Percentiles rank a stretch among this genome's conserved stretches.
Evolutionary conservation across 805 yeast genomes (phyloP).

Genomic region (Wickerhamomyces ciferrii): DNA sequence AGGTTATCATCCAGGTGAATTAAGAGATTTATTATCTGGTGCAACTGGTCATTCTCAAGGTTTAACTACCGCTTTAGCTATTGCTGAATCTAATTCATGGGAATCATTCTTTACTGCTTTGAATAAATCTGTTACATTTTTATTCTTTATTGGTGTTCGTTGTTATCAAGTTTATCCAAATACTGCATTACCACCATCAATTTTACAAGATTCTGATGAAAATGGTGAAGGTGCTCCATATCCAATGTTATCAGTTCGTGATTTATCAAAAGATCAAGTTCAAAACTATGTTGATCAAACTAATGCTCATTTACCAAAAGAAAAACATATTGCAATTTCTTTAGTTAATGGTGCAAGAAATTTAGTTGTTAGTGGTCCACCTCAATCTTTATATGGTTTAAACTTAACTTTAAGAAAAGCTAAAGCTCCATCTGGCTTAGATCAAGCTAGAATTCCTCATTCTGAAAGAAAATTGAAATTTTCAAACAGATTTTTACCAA

Average conservation of each 20-base stretch:
- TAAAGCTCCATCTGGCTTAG: constrained; percentile 90
- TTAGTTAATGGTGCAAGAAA: constrained; percentile 94
- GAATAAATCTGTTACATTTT: constrained; percentile 72
- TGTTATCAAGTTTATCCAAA: constrained; percentile 87
- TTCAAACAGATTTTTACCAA: constrained; percentile 90
- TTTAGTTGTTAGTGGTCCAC: constrained; percentile 95
- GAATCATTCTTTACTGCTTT: constrained; percentile 69
- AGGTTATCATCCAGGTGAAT: constrained; percentile 86
- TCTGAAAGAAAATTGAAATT: constrained; percentile 92
- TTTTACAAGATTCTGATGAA: constrained; percentile 85
- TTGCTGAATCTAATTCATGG: constrained; percentile 83
- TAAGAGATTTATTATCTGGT: constrained; percentile 63
- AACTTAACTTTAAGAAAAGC: constrained; percentile 88
- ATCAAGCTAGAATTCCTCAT: constrained; percentile 91
- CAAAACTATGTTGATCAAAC: constrained; percentile 77
- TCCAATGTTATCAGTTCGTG: constrained; percentile 95
- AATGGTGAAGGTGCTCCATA: constrained; percentile 96
- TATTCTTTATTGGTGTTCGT: constrained; percentile 92
- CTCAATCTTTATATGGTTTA: constrained; percentile 94
- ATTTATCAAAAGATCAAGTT: constrained; percentile 75
- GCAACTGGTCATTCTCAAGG: constrained; percentile 91
- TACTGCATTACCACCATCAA: constrained; percentile 90
- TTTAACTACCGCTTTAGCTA: constrained; percentile 87
- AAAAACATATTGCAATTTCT: constrained; percentile 86
- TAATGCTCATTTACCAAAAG: constrained; percentile 87